Evolutionary conservation across 257 asterid species (phyloP).

Genomic region (Nemophila menziesii): DNA sequence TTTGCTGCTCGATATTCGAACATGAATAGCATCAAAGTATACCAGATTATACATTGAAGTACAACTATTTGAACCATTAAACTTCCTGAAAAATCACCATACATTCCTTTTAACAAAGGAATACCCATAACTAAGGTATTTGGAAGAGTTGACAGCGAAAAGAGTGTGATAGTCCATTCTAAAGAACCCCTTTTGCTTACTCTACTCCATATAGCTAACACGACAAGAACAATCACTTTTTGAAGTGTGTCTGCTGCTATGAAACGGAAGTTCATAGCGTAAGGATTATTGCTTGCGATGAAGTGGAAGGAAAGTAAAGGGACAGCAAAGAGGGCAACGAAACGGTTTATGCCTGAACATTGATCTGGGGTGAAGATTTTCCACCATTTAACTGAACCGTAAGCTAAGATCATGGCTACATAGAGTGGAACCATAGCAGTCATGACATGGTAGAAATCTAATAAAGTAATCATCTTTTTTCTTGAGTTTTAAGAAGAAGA

Average conservation of each 20-base stretch:
- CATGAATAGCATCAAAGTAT: constrained; percentile 81
- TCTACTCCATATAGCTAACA: constrained; percentile 47
- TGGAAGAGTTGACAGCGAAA: constrained; percentile 76
- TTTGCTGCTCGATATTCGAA: constrained; percentile 74
- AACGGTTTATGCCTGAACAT: constrained; percentile 88
- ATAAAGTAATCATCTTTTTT: constrained; percentile 38
- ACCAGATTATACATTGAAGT: constrained; percentile 86
- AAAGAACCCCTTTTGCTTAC: constrained; percentile 44
- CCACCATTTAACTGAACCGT: constrained; percentile 97
- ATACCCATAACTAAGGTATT: constrained; percentile 94
- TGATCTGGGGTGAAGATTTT: constrained; percentile 82
- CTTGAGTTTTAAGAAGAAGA: constrained; percentile 12
- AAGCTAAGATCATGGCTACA: constrained; percentile 82
- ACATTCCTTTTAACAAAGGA: constrained; percentile 78
- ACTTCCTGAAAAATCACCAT: constrained; percentile 55
- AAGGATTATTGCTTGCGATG: constrained; percentile 68
- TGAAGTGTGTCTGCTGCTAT: constrained; percentile 82
- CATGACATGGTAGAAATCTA: constrained; percentile 84
- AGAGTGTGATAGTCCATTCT: constrained; percentile 85
- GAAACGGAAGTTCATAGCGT: constrained; percentile 68
- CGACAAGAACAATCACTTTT: constrained; percentile 47
- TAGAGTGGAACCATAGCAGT: constrained; percentile 86
- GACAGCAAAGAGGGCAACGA: constrained; percentile 83
- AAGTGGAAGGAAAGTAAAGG: constrained; percentile 84
- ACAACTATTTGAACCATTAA: constrained; percentile 92